phyloP scores from a whole-genome alignment of 495 filamentous ascomycete species.

The Aspergillus haitiensis region DNA sequence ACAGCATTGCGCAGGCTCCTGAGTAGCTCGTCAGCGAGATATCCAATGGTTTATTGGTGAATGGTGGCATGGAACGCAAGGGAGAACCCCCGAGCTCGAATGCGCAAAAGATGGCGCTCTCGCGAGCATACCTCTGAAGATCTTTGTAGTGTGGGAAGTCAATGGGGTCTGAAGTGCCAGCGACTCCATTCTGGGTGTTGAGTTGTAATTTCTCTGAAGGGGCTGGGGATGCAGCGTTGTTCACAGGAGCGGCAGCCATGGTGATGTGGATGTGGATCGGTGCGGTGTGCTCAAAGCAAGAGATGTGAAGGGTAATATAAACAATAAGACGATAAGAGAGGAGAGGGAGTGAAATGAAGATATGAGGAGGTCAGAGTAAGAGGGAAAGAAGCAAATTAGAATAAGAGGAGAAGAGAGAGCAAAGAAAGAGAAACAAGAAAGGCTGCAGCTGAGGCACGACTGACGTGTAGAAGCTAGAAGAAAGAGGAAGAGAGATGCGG shows the following conservation, averaged over 20 bases:
- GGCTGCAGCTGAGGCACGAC: slow-evolving; percentile 3
- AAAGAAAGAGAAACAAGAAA: slow-evolving; percentile 6
- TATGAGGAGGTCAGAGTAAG: background rate
- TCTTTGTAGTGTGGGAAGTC: slow-evolving; percentile 82
- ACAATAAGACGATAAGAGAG: slow-evolving; percentile 8
- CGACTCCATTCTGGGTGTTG: slow-evolving; percentile 24
- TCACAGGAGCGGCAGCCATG: slow-evolving; percentile 43
- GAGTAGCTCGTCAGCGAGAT: slow-evolving; percentile 16
- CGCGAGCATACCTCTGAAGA: slow-evolving; percentile 70
- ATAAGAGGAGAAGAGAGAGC: slow-evolving; percentile 18
- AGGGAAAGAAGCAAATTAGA: slow-evolving; percentile 6
- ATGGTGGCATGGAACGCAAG: background rate
- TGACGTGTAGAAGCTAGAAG: slow-evolving; percentile 21
- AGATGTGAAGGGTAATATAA: slow-evolving; percentile 1
- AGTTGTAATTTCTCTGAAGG: slow-evolving; percentile 47
- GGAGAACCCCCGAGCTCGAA: slow-evolving; percentile 2
- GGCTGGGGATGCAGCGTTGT: slow-evolving; percentile 31
- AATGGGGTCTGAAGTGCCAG: slow-evolving; percentile 34
- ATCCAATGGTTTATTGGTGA: background rate
- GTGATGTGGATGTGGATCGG: slow-evolving; percentile 27
- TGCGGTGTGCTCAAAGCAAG: slow-evolving; percentile 22
- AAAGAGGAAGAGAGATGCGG: slow-evolving; percentile 30
- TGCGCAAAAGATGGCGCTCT: background rate
- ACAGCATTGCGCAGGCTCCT: slow-evolving; percentile 81
- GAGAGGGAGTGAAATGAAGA: slow-evolving; percentile 1